Percentiles rank a stretch among this genome's conserved stretches.
These are phyloP conservation scores for Penicillium samsonianum DNA, from an alignment of 495 filamentous ascomycete species.

Conservation along the genomic window DNA sequence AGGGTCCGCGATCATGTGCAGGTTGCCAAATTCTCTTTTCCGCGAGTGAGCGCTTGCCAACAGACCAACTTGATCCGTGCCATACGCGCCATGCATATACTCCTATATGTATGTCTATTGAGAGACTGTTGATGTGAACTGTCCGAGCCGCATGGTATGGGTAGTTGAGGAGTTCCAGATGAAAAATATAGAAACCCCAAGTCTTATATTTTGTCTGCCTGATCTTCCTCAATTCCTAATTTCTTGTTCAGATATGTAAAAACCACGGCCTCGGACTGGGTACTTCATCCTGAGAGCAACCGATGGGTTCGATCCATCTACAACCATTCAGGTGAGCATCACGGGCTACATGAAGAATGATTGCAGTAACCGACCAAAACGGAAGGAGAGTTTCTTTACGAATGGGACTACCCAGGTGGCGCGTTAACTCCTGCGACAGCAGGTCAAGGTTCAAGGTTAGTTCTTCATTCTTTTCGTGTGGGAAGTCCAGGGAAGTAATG, in stretches of 20 bases:
- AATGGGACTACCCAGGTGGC: slow-evolving; percentile 13
- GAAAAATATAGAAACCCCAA: not conserved
- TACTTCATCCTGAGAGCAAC: slow-evolving; percentile 3
- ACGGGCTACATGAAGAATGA: not conserved
- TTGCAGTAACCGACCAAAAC: not conserved
- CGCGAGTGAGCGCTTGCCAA: slow-evolving; percentile 12
- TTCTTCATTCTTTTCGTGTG: not conserved
- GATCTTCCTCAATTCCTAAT: not conserved
- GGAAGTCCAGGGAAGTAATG: not conserved
- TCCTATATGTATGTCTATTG: not conserved
- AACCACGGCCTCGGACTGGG: slow-evolving; percentile 11
- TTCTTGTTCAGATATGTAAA: slow-evolving; percentile 7
- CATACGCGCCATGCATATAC: slow-evolving; percentile 8
- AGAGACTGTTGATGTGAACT: not conserved
- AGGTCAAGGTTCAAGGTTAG: not conserved
- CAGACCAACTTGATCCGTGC: slow-evolving; percentile 6
- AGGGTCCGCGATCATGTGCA: not conserved
- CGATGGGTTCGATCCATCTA: slow-evolving; percentile 11
- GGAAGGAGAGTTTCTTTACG: slow-evolving; percentile 3
- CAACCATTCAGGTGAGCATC: slow-evolving; percentile 4
- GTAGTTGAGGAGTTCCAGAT: not conserved
- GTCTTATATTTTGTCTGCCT: not conserved
- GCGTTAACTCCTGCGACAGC: not conserved
- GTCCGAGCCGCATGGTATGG: slow-evolving; percentile 13
- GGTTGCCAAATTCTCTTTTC: not conserved